Conservation (phyloP, 306 rosid species). For the Cajanus cajan region DNA sequence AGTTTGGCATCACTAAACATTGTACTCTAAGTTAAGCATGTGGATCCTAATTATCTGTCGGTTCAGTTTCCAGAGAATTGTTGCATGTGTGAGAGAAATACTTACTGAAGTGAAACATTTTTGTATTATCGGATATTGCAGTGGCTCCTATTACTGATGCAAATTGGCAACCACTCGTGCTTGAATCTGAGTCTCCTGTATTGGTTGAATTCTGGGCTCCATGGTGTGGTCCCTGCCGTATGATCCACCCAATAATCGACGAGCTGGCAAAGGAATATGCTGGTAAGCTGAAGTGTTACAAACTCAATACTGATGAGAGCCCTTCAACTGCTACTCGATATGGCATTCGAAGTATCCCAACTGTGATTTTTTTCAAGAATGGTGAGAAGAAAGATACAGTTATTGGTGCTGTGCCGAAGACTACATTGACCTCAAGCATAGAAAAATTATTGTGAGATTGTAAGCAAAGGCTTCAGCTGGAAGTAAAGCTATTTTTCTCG, state of each 20-base stretch:
- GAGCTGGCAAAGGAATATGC: constrained; percentile 65
- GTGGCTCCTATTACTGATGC: constrained; percentile 58
- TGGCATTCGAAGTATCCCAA: constrained; percentile 91
- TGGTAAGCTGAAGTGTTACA: constrained; percentile 86
- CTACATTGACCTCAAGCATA: constrained; percentile 69
- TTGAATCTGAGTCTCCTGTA: constrained; percentile 58
- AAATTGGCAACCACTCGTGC: constrained; percentile 71
- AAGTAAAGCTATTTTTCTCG: constrained; percentile 41
- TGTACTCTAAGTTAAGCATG: background rate
- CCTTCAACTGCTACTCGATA: constrained; percentile 64
- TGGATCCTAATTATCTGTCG: background rate
- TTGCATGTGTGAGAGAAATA: constrained; percentile 16
- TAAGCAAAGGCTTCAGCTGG: constrained; percentile 31
- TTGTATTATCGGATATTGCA: constrained; percentile 43
- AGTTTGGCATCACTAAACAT: background rate
- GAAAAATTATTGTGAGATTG: constrained; percentile 77
- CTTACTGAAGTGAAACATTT: background rate
- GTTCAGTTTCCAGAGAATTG: background rate
- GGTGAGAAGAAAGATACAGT: constrained; percentile 88
- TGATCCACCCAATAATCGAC: constrained; percentile 84
- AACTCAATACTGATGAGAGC: constrained; percentile 73
- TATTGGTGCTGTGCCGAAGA: constrained; percentile 87
- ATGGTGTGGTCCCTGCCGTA: constrained; percentile 99
- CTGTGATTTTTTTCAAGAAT: constrained; percentile 70
- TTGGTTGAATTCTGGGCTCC: constrained; percentile 99